Evolutionary conservation across 1,139 yeast species (phyloP).

Genomic region (Protomyces arabidopsidicola): DNA sequence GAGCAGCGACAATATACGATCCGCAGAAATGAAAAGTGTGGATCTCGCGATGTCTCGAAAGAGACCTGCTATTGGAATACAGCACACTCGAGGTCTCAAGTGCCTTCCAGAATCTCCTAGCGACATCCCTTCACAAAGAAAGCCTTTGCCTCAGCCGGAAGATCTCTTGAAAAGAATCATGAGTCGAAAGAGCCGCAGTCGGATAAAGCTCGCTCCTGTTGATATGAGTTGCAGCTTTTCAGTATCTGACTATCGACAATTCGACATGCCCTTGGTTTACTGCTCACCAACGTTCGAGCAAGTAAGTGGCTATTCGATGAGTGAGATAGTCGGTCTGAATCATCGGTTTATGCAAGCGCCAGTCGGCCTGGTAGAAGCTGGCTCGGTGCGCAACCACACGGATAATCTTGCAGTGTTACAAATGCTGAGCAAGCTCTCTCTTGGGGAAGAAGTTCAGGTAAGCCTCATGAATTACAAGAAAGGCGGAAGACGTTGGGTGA

Average conservation of each 20-base stretch:
- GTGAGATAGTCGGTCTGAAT: slow-evolving; percentile 29
- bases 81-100: no score
- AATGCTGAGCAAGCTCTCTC: slow-evolving; percentile 18
- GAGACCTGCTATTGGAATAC: no score
- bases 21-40: no score
- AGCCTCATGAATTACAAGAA: slow-evolving; percentile 29
- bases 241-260: slow-evolving; percentile 29
- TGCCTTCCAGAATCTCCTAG: no score
- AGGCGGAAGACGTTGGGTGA: slow-evolving; percentile 29
- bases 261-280: slow-evolving; percentile 30
- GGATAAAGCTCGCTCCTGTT: slow-evolving; percentile 28
- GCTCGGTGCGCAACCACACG: slow-evolving; percentile 26
- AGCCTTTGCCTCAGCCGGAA: not conserved
- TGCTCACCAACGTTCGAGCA: slow-evolving; percentile 26
- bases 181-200: slow-evolving; percentile 5
- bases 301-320: slow-evolving; percentile 28
- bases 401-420: slow-evolving; percentile 29
- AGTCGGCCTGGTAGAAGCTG: slow-evolving; percentile 23
- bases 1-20: no score
- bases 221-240: slow-evolving; percentile 31
- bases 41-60: no score
- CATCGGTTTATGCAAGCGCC: slow-evolving; percentile 32
- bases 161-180: not conserved
- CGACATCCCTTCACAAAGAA: not conserved
- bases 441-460: slow-evolving; percentile 30